Evolutionary conservation across 257 asterid species (phyloP), one percentile per base, ranked within the genome.

Genomic region (Nemophila menziesii): DNA sequence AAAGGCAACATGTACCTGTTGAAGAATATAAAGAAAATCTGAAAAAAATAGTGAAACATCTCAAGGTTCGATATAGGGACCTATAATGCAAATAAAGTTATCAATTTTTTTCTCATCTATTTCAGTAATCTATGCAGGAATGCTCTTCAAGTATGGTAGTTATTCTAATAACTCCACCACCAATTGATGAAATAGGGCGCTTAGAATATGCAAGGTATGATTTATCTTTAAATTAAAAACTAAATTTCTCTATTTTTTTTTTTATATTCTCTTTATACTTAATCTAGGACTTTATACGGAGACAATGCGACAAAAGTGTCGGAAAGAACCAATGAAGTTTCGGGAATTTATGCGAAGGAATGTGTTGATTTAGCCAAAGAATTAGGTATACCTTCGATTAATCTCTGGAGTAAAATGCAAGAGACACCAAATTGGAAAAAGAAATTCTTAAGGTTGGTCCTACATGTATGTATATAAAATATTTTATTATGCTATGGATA

Each of bases 351-450:
- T 52, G 94, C 93, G 0, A 71, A 69, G 52, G 65, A 70, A 48
- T 90, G 98, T 41, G 65, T 76, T 46, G 65, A 60, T 46, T 55
- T 90, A 61, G 93, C 93, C 55, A 44, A 51, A 57, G 94, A 90
- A 50, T 76, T 85, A 14, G 79, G 72, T 60, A 70, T 81, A 39
- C 92, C 93, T 51, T 85, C 77, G 2, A 18, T 90, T 59, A 60
- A 81, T 67, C 65, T 90, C 12, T 90, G 98, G 98, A 72, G 94
- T 55, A 81, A 76, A 63, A 85, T 90, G 94, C 94, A 90, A 68
- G 81, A 90, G 70, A 66, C 74, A 5, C 68, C 56, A 10, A 77
- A 77, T 37, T 85, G 98, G 98, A 78, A 79, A 72, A 69, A 56
- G 63, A 84, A 51, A 26, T 69, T 69, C 56, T 64, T 75, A 53